Base-by-base conservation (phyloP, 1,284 basidiomycete species). In the Ustilago hordei region DNA sequence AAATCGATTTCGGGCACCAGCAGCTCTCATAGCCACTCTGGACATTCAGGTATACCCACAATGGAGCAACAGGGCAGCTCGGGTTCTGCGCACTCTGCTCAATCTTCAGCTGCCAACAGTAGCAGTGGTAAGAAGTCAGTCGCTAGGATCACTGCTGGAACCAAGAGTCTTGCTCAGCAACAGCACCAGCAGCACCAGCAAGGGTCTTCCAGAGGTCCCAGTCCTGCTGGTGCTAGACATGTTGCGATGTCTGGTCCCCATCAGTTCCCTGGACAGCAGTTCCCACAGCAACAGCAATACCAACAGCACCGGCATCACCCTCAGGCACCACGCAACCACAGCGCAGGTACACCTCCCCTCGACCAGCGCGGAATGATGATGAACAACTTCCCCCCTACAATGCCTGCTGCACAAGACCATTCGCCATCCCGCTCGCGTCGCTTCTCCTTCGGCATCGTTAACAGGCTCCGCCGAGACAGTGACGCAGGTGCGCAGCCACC, bases 111-210 rank as follows among this genome's bases (percentile, higher is more conserved):
- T 17, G 39, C 60, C 4, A 50, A 62, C 35, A 43, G 38, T 36
- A 48, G 53, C 41, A 17, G 28, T 17, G 48, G 48, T 50, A 68
- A 65, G 48, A 71, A 71, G 56, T 69, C 69, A 15, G 45, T 75
- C 6, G 66, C 75, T 34, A 60, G 59, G 12, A 78, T 81, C 59
- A 70, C 68, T 12, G 63, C 68, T 11, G 79, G 77, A 13, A 75
- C 74, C 13, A 60, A 69, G 61, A 81, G 75, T 41, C 45, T 60
- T 31, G 47, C 45, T 7, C 70, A 77, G 60, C 70, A 67, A 54
- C 68, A 69, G 28, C 57, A 64, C 4, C 61, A 63, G 5, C 39
- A 55, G 11, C 58, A 64, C 15, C 39, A 55, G 4, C 53, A 60
- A 3, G 41, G 65, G 17, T 62, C 62, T 13, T 50, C 48, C 12